Base-by-base conservation (phyloP, 305 asterid genomes). In the Fraxinus dipetala region DNA sequence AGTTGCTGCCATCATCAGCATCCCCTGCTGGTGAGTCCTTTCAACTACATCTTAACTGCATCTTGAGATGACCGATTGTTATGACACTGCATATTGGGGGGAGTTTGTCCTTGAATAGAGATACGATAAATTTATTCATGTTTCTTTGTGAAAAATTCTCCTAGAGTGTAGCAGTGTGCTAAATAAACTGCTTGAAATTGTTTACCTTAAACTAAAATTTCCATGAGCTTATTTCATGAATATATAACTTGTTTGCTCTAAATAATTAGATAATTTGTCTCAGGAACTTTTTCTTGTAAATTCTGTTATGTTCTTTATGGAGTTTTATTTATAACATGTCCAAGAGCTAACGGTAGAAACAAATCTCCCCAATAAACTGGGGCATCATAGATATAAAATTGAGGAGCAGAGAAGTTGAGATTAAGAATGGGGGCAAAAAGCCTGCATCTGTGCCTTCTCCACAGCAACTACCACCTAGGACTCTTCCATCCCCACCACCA, bases 1-100 rank as follows among this genome's bases (percentile, higher is more conserved):
- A 84, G 78, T 79, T 79, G 83, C 86, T 77, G 24, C 88, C 86
- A 70, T 84, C 90, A 30, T 78, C 86, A 14, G 91, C 86, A 56
- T 78, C 80, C 82, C 86, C 87, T 84, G 81, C 79, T 83, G 93
- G 95, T 91, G 82, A 82, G 85, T 78, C 79, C 65, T 22, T 61
- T 81, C 20, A 75, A 75, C 75, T 69, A 69, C 24, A 48, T 35
- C 65, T 6, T 36, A 48, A 45, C 59, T 72, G 76, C 72, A 72
- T 59, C 63, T 28, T 79, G 70, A 24, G 51, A 51, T 65, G 72
- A 70, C 18, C 16, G 9, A 13, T 22, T 79, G 70, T 72, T 30
- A 69, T 30, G 75, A 69, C n/a, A 69, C 22, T 14, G 43, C 40
- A 30, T 14, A 13, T 6, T 69, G 36, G 43, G 9, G 43, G 14